These are phyloP conservation scores for Viola odorata DNA, from an alignment of 345 rosid species.

Conservation along the genomic window DNA sequence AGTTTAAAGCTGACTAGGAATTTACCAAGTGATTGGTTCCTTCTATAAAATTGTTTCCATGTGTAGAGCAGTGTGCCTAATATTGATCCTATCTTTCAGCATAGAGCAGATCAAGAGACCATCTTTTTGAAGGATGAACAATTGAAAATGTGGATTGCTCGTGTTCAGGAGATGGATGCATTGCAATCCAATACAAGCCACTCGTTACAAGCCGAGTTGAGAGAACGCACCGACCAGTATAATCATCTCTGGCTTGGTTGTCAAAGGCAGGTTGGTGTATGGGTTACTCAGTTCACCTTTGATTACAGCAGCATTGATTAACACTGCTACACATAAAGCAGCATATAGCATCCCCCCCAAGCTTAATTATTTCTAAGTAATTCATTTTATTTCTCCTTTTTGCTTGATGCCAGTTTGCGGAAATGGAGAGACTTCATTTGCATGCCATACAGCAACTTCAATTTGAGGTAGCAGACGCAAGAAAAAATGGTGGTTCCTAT, in stretches of 20 bases:
- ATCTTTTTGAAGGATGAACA: constrained; percentile 82
- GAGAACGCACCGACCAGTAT: constrained; percentile 81
- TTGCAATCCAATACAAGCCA: constrained; percentile 70
- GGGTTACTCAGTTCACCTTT: constrained; percentile 7
- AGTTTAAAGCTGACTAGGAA: too few species aligned
- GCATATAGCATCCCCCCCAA: too few species aligned
- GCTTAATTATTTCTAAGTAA: too few species aligned
- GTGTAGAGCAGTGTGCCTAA: constrained; percentile 8
- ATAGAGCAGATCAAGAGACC: constrained; percentile 85
- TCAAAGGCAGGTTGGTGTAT: constrained; percentile 79
- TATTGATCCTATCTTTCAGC: constrained; percentile 43
- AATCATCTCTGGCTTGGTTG: constrained; percentile 89
- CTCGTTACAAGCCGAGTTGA: constrained; percentile 69
- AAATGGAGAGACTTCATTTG: constrained; percentile 82
- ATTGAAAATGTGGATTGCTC: constrained; percentile 73
- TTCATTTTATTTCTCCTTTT: background rate
- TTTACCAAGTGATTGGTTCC: too few species aligned
- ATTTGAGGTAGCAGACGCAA: constrained; percentile 65
- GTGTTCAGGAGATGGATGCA: constrained; percentile 84
- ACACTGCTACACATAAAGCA: background rate
- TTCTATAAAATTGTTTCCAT: too few species aligned
- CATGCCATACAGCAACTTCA: constrained; percentile 89
- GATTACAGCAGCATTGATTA: constrained; percentile 2
- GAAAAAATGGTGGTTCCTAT: constrained; percentile 57
- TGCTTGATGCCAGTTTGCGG: constrained; percentile 55